Evolutionary conservation across 2,329 filamentous ascomycete species (phyloP).

Genomic region (Mycosphaerella sp.): DNA sequence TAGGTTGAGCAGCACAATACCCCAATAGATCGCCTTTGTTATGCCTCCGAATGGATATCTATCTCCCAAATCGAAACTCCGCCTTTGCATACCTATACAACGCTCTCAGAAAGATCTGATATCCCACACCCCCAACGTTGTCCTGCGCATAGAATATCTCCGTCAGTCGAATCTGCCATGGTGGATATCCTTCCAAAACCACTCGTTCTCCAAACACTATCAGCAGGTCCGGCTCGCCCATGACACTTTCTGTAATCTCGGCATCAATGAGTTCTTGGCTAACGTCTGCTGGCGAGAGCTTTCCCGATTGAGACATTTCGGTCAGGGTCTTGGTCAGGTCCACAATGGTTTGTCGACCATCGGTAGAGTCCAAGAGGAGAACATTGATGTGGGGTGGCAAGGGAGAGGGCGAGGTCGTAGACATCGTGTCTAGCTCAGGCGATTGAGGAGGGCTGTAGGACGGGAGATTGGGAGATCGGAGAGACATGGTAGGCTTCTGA

Average conservation of each 20-base stretch:
- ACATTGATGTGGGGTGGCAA: constrained; percentile 49
- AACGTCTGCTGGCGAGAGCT: constrained; percentile 75
- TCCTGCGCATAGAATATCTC: constrained; percentile 69
- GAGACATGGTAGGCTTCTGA: constrained; percentile 63
- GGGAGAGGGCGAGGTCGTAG: constrained; percentile 27
- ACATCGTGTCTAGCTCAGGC: constrained; percentile 28
- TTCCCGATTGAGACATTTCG: constrained; percentile 88
- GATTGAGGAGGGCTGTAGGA: constrained; percentile 45
- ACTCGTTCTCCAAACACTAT: constrained; percentile 80
- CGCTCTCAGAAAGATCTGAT: constrained; percentile 84
- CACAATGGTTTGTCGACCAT: constrained; percentile 88
- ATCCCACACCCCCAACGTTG: constrained; percentile 60
- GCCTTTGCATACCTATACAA: constrained; percentile 79
- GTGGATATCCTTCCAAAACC: constrained; percentile 83
- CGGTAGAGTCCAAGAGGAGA: constrained; percentile 76
- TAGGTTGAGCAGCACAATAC: constrained; percentile 5
- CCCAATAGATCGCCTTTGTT: constrained; percentile 1
- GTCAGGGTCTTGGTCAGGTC: constrained; percentile 91
- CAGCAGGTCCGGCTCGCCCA: constrained; percentile 83
- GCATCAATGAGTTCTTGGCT: constrained; percentile 80
- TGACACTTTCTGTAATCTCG: constrained; percentile 71
- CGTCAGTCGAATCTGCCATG: constrained; percentile 90
- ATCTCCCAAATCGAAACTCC: constrained; percentile 76
- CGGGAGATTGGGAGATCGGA: constrained; percentile 64
- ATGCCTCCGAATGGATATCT: constrained; percentile 26